Conservation (phyloP, 2,329 filamentous ascomycete species). For the Colletotrichum eleusines region DNA sequence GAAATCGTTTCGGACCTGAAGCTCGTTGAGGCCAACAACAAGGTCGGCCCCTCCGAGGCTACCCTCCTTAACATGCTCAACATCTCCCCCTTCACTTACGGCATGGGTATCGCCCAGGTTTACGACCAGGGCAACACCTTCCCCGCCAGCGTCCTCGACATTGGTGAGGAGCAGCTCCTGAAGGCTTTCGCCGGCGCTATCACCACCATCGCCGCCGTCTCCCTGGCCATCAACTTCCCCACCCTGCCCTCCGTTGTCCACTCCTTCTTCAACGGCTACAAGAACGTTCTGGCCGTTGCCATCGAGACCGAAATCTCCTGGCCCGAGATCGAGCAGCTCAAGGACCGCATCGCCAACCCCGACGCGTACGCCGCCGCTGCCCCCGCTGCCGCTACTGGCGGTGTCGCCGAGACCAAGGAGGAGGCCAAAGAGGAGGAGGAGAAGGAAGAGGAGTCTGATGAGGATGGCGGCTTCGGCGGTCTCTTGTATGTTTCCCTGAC, state of each 20-base stretch:
- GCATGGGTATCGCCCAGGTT: conserved; percentile 95
- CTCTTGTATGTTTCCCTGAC: conserved; percentile 70
- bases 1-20: conserved; percentile 99
- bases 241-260: conserved; percentile 96
- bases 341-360: conserved; percentile 99
- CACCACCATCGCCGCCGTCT: conserved; percentile 88
- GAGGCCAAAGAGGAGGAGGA: conserved; percentile 75
- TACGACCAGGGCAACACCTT: conserved; percentile 98
- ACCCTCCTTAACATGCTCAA: conserved; percentile 99
- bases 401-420: conserved; percentile 64
- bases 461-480: conserved; percentile 81
- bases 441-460: conserved; percentile 74
- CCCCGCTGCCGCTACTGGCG: conserved; percentile 73
- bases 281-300: conserved; percentile 93
- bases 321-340: conserved; percentile 96
- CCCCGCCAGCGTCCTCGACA: conserved; percentile 86
- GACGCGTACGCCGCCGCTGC: conserved; percentile 92
- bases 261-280: conserved; percentile 97
- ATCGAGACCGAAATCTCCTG: conserved; percentile 92
- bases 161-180: conserved; percentile 94
- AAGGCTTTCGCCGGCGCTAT: conserved; percentile 84
- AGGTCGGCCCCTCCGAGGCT: conserved; percentile 99
- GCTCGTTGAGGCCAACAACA: conserved; percentile 91
- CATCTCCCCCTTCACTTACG: conserved; percentile 99
- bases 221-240: conserved; percentile 93